Conservation (phyloP, 108 stramenopile genomes). For the Nitzschia palea region DNA sequence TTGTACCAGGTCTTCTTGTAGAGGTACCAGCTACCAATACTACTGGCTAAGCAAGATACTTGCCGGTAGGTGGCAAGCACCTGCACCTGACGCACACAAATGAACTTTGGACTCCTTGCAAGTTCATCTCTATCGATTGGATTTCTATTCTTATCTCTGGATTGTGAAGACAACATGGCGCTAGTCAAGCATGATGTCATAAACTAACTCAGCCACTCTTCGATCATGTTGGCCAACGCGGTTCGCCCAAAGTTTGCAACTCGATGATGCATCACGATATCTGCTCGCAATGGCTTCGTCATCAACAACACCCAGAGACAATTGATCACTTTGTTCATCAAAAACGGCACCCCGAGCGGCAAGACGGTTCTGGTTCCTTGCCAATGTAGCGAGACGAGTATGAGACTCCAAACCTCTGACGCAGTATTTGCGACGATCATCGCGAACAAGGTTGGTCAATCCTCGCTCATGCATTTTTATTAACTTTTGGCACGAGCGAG, state of each 20-base stretch:
- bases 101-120: too few relatives aligned
- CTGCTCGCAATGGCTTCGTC: background rate
- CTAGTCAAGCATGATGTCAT: too few relatives aligned
- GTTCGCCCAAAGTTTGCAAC: background rate
- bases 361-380: background rate
- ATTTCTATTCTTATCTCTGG: too few relatives aligned
- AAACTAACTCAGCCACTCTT: background rate
- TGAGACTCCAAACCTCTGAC: background rate
- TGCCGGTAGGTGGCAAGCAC: too few relatives aligned
- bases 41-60: too few relatives aligned
- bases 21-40: too few relatives aligned
- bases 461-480: background rate
- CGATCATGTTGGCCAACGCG: background rate
- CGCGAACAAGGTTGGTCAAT: background rate
- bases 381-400: background rate
- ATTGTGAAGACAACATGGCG: too few relatives aligned
- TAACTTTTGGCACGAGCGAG: background rate
- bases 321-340: background rate
- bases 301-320: background rate
- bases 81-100: too few relatives aligned
- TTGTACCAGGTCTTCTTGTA: too few relatives aligned
- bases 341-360: background rate
- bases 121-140: too few relatives aligned
- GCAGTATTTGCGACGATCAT: background rate
- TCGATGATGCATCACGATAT: background rate